These are phyloP conservation scores for Paramarasmius palmivorus DNA, from an alignment of 1,284 basidiomycete genomes.

Conservation along the genomic window DNA sequence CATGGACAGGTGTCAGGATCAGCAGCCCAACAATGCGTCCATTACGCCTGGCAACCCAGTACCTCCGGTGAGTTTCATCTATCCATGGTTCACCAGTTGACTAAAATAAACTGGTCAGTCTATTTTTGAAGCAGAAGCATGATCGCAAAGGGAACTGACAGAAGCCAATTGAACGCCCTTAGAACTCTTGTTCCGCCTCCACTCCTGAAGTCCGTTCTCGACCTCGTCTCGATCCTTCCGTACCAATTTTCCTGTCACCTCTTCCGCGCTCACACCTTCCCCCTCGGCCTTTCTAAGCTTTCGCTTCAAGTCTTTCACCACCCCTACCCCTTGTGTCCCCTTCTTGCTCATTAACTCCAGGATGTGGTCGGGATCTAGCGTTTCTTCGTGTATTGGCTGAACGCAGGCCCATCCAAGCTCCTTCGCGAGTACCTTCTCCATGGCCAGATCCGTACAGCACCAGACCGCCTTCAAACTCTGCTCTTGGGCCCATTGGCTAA, in stretches of 20 bases:
- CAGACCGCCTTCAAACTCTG: conserved; percentile 37
- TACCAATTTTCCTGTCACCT: conserved; percentile 33
- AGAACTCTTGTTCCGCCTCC: conserved; percentile 32
- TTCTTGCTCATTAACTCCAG: conserved; percentile 36
- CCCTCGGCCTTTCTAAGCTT: conserved; percentile 42
- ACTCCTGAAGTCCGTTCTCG: conserved; percentile 39
- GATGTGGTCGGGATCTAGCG: conserved; percentile 40
- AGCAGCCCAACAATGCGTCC: conserved; percentile 38
- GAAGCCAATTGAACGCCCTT: conserved; percentile 43
- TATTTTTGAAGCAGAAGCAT: no score
- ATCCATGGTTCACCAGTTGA: conserved; percentile 45
- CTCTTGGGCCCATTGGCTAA: conserved; percentile 34
- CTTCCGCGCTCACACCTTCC: conserved; percentile 34
- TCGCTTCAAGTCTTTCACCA: conserved; percentile 47
- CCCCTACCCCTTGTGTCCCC: conserved; percentile 32
- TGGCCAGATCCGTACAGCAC: conserved; percentile 39
- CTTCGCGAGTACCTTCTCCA: conserved; percentile 37
- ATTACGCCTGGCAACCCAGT: conserved; percentile 40
- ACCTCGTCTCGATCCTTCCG: conserved; percentile 33
- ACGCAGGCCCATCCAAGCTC: conserved; percentile 37
- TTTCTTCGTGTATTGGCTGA: conserved; percentile 45
- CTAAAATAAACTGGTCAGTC: conserved; percentile 17
- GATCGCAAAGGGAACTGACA: conserved; percentile 21
- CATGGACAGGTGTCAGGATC: conserved; percentile 42
- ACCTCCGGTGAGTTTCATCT: conserved; percentile 41